Conservation (phyloP, 2,329 filamentous ascomycete species). For the Cladosporium sp. region DNA sequence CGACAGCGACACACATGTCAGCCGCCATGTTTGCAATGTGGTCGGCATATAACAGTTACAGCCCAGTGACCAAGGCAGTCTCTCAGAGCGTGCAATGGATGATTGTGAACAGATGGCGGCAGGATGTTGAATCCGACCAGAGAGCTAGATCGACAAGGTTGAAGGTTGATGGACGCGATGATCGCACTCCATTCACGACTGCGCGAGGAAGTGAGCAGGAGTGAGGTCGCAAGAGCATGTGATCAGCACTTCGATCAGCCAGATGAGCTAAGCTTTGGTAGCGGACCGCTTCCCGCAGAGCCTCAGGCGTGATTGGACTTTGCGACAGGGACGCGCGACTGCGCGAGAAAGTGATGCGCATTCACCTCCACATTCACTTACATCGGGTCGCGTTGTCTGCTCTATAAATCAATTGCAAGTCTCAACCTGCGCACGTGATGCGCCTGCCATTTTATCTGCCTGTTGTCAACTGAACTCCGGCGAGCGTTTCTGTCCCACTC, state of each 20-base stretch:
- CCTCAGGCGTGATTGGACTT: constrained; percentile 6
- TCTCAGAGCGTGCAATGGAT: not conserved
- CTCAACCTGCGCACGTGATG: constrained; percentile 1
- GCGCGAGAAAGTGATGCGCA: constrained; percentile 6
- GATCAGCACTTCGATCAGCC: not conserved
- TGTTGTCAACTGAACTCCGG: not conserved
- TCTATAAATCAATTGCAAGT: not conserved
- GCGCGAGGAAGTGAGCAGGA: not conserved
- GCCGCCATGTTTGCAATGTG: constrained; percentile 23
- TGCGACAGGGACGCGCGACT: constrained; percentile 13
- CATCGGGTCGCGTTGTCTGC: not conserved
- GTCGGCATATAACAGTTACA: not conserved
- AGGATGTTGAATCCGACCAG: constrained; percentile 14
- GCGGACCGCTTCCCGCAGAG: constrained; percentile 6
- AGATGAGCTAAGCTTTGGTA: not conserved
- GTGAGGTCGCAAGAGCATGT: constrained; percentile 3
- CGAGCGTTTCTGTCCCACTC: not conserved
- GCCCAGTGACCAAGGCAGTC: not conserved
- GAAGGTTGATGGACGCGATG: not conserved
- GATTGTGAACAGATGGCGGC: not conserved
- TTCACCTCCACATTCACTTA: constrained; percentile 1
- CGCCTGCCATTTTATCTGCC: not conserved
- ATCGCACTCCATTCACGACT: not conserved
- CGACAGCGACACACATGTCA: constrained; percentile 31
- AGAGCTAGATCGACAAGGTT: not conserved